A percentile compares a stretch with the other conserved stretches of the same genome.
Evolutionary conservation across 73 alveolate genomes (phyloP).

Genomic region (Diophrys appendiculata): DNA sequence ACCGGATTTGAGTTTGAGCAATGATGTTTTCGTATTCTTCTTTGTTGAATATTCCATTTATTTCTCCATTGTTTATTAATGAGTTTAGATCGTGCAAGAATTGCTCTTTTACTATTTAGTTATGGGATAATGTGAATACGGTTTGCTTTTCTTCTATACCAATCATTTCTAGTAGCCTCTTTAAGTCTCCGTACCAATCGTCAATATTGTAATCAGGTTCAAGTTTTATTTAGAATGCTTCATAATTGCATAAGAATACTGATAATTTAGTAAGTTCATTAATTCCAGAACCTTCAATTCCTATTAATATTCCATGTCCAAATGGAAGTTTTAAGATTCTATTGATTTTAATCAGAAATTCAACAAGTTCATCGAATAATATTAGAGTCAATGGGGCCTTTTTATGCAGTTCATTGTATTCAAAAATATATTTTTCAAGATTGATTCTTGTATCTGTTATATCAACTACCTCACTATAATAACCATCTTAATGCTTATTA

Average conservation of each 20-base stretch:
- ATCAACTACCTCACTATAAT: constrained; percentile 49
- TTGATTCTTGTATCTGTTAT: constrained; percentile 40
- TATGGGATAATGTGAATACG: constrained; percentile 72
- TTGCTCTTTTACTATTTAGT: constrained; percentile 74
- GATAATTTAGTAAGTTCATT: constrained; percentile 63
- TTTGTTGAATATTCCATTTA: constrained; percentile 90
- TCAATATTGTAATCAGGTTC: constrained; percentile 59
- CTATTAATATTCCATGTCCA: constrained; percentile 81
- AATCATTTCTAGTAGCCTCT: constrained; percentile 58
- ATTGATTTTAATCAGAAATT: constrained; percentile 68
- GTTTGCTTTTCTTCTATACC: constrained; percentile 80
- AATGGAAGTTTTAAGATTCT: constrained; percentile 73
- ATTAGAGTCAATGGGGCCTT: constrained; percentile 56
- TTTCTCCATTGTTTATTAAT: constrained; percentile 96
- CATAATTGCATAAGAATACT: constrained; percentile 55
- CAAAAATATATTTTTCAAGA: constrained; percentile 40
- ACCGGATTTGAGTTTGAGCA: constrained; percentile 30
- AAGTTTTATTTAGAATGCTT: constrained; percentile 53
- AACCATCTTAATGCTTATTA: constrained; percentile 47
- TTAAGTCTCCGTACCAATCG: constrained; percentile 72
- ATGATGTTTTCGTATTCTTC: constrained; percentile 94
- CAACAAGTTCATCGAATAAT: constrained; percentile 76
- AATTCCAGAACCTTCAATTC: constrained; percentile 84
- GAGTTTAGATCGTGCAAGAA: constrained; percentile 93
- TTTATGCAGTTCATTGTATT: constrained; percentile 71